These are phyloP conservation scores for Gigaspora rosea DNA, from an alignment of 192 early-diverging fungal genomes.

Conservation along the genomic window DNA sequence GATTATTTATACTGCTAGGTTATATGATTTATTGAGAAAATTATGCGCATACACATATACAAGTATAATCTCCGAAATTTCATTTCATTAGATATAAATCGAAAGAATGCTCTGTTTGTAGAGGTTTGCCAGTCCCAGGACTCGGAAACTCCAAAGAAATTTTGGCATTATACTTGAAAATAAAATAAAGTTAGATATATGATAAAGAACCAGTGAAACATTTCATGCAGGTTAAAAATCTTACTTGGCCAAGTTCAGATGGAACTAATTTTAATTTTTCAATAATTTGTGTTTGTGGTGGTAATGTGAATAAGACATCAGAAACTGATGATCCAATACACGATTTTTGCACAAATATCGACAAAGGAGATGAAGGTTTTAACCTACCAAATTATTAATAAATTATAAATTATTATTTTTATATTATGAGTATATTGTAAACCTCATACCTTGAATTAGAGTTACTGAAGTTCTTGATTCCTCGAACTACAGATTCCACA, in stretches of 20 bases:
- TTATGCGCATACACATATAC: too few species aligned
- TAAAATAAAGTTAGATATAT: neutral
- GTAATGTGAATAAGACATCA: conserved; percentile 19
- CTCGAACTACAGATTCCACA: neutral
- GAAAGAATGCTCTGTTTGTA: conserved; percentile 43
- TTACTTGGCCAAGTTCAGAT: conserved; percentile 9
- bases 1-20: too few species aligned
- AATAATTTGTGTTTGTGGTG: conserved; percentile 12
- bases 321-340: conserved; percentile 10
- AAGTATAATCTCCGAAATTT: too few species aligned
- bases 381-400: neutral
- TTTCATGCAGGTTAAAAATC: neutral
- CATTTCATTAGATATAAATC: conserved; percentile 45
- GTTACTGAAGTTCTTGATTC: neutral
- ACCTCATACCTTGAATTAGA: neutral
- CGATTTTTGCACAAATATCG: conserved; percentile 26
- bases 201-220: neutral
- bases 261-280: conserved; percentile 19
- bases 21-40: too few species aligned
- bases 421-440: neutral
- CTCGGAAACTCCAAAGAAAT: conserved; percentile 34
- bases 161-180: conserved; percentile 25
- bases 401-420: neutral
- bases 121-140: conserved; percentile 41
- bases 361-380: conserved; percentile 9